These are phyloP conservation scores for Cytospora mali DNA, from an alignment of 2,329 filamentous ascomycete species.

Conservation along the genomic window DNA sequence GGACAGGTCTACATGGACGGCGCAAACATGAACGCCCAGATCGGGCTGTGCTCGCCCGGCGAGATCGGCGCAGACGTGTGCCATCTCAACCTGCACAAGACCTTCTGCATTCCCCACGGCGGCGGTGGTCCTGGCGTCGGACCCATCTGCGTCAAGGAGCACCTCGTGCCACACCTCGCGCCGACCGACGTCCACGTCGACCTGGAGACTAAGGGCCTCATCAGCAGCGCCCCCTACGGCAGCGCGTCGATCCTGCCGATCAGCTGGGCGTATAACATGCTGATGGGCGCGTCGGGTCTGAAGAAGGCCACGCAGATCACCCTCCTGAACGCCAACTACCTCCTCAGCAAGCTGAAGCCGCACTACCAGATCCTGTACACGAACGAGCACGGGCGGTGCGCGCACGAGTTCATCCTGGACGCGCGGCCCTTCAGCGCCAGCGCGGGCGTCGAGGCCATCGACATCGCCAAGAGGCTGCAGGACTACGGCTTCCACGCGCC, in stretches of 20 bases:
- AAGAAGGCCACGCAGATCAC: slow-evolving; percentile 90
- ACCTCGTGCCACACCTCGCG: slow-evolving; percentile 77
- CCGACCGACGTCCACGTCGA: slow-evolving; percentile 42
- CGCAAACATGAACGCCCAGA: slow-evolving; percentile 98
- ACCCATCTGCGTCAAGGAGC: slow-evolving; percentile 86
- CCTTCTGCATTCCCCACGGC: slow-evolving; percentile 96
- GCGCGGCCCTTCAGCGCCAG: slow-evolving; percentile 81
- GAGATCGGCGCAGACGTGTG: slow-evolving; percentile 96
- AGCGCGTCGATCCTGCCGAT: slow-evolving; percentile 92
- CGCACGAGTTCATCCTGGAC: slow-evolving; percentile 97
- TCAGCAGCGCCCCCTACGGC: slow-evolving; percentile 83
- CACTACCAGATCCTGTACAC: slow-evolving; percentile 95
- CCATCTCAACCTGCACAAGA: slow-evolving; percentile 97
- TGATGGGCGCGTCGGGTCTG: slow-evolving; percentile 85
- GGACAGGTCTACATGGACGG: slow-evolving; percentile 99
- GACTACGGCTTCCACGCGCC: slow-evolving; percentile 98
- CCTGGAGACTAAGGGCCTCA: slow-evolving; percentile 56
- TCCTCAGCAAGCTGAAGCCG: slow-evolving; percentile 80
- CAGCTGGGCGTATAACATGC: slow-evolving; percentile 91
- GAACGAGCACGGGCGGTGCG: slow-evolving; percentile 83
- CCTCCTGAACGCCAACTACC: slow-evolving; percentile 96
- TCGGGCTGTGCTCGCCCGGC: slow-evolving; percentile 90
- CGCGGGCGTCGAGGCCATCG: slow-evolving; percentile 85
- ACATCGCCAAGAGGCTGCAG: slow-evolving; percentile 94
- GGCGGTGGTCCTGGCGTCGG: slow-evolving; percentile 93